Conservation (phyloP, 306 rosid genomes). For the Malus domestica region DNA sequence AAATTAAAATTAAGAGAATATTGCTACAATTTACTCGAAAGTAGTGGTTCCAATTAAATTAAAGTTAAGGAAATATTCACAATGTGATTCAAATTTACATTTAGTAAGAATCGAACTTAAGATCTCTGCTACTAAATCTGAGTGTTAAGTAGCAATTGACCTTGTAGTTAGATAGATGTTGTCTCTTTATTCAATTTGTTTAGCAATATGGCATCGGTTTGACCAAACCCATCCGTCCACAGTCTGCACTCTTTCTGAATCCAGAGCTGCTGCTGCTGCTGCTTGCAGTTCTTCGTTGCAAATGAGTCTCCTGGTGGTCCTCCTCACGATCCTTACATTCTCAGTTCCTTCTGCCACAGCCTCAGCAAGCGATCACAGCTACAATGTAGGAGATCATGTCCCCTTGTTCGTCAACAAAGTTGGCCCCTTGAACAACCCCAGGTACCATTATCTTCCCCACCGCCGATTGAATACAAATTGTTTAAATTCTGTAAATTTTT, state of each 20-base stretch:
- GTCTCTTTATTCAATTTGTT: too few species aligned
- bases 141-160: too few species aligned
- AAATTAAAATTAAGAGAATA: too few species aligned
- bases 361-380: conserved; percentile 42
- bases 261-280: background rate
- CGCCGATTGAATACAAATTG: background rate
- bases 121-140: too few species aligned
- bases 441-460: conserved; percentile 31
- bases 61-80: too few species aligned
- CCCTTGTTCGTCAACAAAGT: conserved; percentile 70
- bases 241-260: background rate
- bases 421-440: conserved; percentile 83
- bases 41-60: too few species aligned
- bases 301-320: conserved; percentile 25
- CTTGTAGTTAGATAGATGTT: too few species aligned
- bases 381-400: conserved; percentile 49
- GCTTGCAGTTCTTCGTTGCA: background rate
- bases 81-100: too few species aligned
- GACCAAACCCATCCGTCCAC: background rate
- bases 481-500: background rate
- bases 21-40: too few species aligned
- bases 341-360: conserved; percentile 28
- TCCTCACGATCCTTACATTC: conserved; percentile 16
- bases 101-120: too few species aligned
- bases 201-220: background rate